Conservation (phyloP, 306 rosid species). For the Fagus crenata region DNA sequence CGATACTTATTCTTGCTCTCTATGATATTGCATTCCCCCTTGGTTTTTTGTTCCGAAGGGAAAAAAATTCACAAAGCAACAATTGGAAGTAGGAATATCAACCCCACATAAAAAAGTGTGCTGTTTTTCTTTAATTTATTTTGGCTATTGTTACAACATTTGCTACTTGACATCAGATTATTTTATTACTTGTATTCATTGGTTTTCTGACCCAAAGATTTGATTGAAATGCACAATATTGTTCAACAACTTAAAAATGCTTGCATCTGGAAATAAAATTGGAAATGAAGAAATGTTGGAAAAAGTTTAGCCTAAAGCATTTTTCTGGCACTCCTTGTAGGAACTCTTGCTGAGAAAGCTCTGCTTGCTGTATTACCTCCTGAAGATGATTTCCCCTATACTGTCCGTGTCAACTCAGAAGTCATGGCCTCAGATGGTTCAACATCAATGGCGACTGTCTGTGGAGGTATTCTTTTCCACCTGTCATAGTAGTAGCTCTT, state of each 20-base stretch:
- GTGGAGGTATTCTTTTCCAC: constrained; percentile 70
- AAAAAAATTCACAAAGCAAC: neutral
- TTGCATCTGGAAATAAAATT: neutral
- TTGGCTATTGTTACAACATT: neutral
- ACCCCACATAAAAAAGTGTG: neutral
- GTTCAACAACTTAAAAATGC: neutral
- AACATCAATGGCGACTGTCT: constrained; percentile 97
- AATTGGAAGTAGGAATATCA: neutral
- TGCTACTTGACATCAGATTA: neutral
- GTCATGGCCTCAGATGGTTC: constrained; percentile 99
- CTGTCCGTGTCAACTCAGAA: constrained; percentile 86
- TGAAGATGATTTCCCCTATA: constrained; percentile 79
- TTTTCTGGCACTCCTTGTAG: constrained; percentile 40
- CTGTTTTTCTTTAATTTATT: neutral
- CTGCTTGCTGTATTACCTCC: constrained; percentile 93
- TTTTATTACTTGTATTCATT: neutral
- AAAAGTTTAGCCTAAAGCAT: neutral
- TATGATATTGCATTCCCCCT: neutral
- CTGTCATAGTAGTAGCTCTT: neutral
- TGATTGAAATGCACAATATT: neutral
- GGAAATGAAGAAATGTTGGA: neutral
- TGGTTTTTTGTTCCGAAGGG: neutral
- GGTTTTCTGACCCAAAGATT: neutral
- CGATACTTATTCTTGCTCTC: neutral
- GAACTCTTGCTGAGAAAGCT: constrained; percentile 98